A percentile compares a stretch with the other conserved stretches of the same genome.
phyloP scores from a whole-genome alignment of 2,329 filamentous ascomycete genomes.

The Fusarium subtropicale region DNA sequence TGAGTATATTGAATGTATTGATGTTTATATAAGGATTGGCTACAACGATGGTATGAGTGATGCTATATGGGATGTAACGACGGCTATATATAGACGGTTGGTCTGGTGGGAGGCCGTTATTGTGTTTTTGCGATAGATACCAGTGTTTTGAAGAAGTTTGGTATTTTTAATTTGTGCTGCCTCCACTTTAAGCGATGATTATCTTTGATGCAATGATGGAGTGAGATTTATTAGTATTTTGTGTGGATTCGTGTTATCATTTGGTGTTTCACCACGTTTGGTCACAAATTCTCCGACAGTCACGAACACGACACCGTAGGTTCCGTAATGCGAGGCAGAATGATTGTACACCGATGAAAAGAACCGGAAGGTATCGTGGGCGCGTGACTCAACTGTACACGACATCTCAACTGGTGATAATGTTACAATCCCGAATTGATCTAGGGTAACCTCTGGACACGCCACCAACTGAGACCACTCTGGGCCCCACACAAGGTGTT shows the following conservation, averaged over 20 bases:
- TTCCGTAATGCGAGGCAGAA: too few species aligned
- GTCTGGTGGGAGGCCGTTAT: slow-evolving; percentile 15
- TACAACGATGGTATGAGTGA: slow-evolving; percentile 44
- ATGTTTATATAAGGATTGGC: slow-evolving; percentile 31
- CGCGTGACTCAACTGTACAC: slow-evolving; percentile 9
- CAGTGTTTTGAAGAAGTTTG: slow-evolving; percentile 34
- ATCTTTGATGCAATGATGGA: not conserved
- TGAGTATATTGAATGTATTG: slow-evolving; percentile 48
- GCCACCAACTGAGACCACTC: slow-evolving; percentile 40
- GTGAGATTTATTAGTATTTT: not conserved
- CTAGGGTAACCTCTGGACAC: slow-evolving; percentile 37
- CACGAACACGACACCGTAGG: not conserved
- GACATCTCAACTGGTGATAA: slow-evolving; percentile 13
- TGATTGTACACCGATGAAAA: not conserved
- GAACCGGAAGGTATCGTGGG: not conserved
- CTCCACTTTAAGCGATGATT: slow-evolving; percentile 22
- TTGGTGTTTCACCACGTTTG: slow-evolving; percentile 8
- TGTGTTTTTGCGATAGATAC: slow-evolving; percentile 35
- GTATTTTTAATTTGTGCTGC: slow-evolving; percentile 19
- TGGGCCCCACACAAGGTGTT: slow-evolving; percentile 32
- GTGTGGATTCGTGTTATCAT: fast-evolving
- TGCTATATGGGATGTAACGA: slow-evolving; percentile 37
- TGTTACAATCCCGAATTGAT: slow-evolving; percentile 5
- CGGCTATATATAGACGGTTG: slow-evolving; percentile 39
- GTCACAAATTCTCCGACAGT: not conserved